phyloP scores from a whole-genome alignment of 345 rosid species.

The Eutrema yunnanense region DNA sequence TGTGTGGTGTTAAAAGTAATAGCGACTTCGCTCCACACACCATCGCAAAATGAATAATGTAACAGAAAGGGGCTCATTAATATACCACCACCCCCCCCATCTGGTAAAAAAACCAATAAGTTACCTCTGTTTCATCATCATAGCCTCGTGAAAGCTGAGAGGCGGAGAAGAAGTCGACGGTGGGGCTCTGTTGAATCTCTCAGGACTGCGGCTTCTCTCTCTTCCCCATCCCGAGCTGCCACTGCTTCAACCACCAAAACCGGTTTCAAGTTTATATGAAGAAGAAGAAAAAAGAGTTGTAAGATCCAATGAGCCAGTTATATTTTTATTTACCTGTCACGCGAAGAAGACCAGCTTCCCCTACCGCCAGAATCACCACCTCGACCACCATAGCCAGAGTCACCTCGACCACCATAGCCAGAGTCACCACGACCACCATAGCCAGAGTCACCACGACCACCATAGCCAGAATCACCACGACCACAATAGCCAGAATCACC shows the following conservation, averaged over 20 bases:
- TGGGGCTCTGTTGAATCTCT: conserved; percentile 27
- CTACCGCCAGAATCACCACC: conserved; percentile 41
- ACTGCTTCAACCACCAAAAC: conserved; percentile 27
- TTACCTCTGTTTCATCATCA: conserved; percentile 28
- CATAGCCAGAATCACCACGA: conserved; percentile 29
- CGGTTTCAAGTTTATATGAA: neutral
- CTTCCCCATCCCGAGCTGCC: conserved; percentile 42
- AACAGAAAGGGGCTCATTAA: neutral
- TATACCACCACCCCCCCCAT: neutral
- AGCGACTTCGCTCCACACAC: conserved; percentile 6
- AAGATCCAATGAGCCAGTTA: neutral
- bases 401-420: conserved; percentile 46
- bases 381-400: conserved; percentile 48
- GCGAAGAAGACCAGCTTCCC: conserved; percentile 45
- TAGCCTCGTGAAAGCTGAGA: conserved; percentile 28
- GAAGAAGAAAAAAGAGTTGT: neutral
- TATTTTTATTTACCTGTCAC: conserved; percentile 50
- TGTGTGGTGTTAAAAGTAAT: neutral
- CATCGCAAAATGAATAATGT: conserved; percentile 4
- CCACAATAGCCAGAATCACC: no score
- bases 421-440: conserved; percentile 41
- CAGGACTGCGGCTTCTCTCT: conserved; percentile 58
- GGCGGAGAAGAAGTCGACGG: conserved; percentile 19
- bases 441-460: conserved; percentile 30
- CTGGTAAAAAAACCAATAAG: neutral